Base-by-base conservation (phyloP, 2,329 filamentous ascomycete species). In the Ophiocordyceps camponoti-rufipedis region DNA sequence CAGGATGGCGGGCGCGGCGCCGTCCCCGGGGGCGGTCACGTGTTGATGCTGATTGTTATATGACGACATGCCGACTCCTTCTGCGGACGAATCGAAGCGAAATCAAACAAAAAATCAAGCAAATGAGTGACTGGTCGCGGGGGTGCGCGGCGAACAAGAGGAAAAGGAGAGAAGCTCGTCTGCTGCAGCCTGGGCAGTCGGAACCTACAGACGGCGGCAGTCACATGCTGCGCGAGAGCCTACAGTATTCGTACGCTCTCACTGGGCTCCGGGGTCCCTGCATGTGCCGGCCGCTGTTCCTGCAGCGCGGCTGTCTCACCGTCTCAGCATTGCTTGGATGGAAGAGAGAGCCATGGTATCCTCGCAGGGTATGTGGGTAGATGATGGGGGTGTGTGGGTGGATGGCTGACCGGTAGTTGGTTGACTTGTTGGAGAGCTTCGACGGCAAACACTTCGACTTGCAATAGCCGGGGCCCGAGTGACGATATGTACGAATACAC, bases 211-310 rank as follows among this genome's bases (percentile, higher is more conserved):
- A 31, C 8, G 29, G 12, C 29, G 29, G 9, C 29, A 31, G 29
- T 31, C 29, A 31, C 29, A 31, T 31, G 29, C 12, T 31, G 29
- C 29, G 29, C 29, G 29, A 31, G 29, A 31, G 12, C 29, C 29
- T 9, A 31, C 29, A 9, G 29, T 23, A 31, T 12, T 31, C 29
- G 8, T 31, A 31, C 29, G 29, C 50, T 23, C 29, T 12, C 8
- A 31, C 28, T 48, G 49, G 8, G 52, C 49, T 18, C 28, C 40
- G 18, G 33, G 32, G 45, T 46, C 45, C 45, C 40, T 46, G 44
- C 33, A 31, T 43, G 16, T 39, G 13, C 23, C 28, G 23, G n/a
- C n/a, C 18, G 31, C 47, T 45, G 28, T 43, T 35, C 42, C 31
- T 41, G 43, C 41, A 49, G 31, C 45, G 13, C 33, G 32, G 13